phyloP scores from a whole-genome alignment of 164 flowering plant genomes.

The Umbellularia californica region DNA sequence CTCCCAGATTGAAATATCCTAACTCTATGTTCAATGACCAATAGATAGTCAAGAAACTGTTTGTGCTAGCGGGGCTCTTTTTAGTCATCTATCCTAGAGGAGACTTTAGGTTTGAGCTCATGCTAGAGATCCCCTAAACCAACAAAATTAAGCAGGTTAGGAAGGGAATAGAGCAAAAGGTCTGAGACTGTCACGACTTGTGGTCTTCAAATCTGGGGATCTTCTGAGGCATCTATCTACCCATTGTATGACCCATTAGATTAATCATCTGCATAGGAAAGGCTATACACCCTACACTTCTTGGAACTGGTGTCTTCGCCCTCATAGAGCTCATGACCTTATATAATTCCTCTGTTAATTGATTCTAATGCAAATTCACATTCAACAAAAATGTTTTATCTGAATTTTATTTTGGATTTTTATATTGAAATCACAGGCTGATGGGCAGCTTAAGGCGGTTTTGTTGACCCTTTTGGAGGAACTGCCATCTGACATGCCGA shows the following conservation, averaged over 20 bases:
- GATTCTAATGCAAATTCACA: background rate
- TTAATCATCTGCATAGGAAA: background rate
- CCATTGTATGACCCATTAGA: background rate
- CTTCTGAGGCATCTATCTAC: background rate
- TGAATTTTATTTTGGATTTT: slow-evolving; percentile 6
- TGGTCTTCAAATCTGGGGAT: background rate
- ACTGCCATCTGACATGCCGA: slow-evolving; percentile 82
- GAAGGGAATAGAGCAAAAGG: background rate
- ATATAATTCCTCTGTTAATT: background rate
- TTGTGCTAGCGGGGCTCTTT: no score
- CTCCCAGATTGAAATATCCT: background rate
- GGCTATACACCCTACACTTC: background rate
- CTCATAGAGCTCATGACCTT: no score
- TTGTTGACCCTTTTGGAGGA: slow-evolving; percentile 79
- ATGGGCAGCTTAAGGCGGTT: slow-evolving; percentile 94
- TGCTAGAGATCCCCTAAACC: no score
- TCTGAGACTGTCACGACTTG: background rate
- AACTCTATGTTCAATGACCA: background rate
- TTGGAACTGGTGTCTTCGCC: background rate
- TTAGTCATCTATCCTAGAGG: no score
- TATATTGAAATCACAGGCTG: slow-evolving; percentile 58
- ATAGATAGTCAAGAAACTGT: no score
- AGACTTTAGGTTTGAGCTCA: no score
- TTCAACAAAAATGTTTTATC: background rate
- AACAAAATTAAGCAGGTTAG: no score